These are phyloP conservation scores for Ceratobasidium sp. DNA, from an alignment of 1,284 basidiomycete genomes.

Conservation along the genomic window DNA sequence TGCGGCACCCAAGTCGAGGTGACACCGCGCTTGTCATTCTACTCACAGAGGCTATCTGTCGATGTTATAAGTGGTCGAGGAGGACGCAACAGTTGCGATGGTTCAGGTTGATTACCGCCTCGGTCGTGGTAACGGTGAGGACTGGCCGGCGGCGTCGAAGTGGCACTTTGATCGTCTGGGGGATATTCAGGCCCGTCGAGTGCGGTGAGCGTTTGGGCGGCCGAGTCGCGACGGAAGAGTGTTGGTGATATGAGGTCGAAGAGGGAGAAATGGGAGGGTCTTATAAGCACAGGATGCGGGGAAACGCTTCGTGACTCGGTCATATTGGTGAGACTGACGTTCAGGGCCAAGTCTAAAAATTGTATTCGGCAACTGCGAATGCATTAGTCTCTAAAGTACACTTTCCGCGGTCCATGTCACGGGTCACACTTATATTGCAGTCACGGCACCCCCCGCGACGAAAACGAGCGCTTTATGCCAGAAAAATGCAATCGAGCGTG, in stretches of 20 bases:
- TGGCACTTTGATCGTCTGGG: not conserved
- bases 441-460: not conserved
- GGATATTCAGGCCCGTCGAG: constrained; percentile 21
- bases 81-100: constrained; percentile 19
- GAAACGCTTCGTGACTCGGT: constrained; percentile 38
- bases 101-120: constrained; percentile 1
- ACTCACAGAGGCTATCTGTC: constrained; percentile 6
- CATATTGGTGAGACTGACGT: constrained; percentile 6
- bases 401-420: constrained; percentile 1
- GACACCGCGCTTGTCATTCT: constrained; percentile 7
- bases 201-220: constrained; percentile 11
- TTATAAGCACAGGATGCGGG: constrained; percentile 35
- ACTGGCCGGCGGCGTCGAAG: constrained; percentile 1
- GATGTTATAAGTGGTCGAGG: not conserved
- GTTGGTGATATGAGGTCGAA: constrained; percentile 12
- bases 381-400: not conserved
- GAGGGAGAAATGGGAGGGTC: constrained; percentile 33
- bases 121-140: constrained; percentile 21
- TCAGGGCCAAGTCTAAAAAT: constrained; percentile 28
- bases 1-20: constrained; percentile 7
- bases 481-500: constrained; percentile 21
- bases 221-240: constrained; percentile 4
- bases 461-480: not conserved
- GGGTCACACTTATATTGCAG: constrained; percentile 8
- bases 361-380: constrained; percentile 7